phyloP scores from a whole-genome alignment of 495 filamentous ascomycete species.

The Aspergillus nidulans region DNA sequence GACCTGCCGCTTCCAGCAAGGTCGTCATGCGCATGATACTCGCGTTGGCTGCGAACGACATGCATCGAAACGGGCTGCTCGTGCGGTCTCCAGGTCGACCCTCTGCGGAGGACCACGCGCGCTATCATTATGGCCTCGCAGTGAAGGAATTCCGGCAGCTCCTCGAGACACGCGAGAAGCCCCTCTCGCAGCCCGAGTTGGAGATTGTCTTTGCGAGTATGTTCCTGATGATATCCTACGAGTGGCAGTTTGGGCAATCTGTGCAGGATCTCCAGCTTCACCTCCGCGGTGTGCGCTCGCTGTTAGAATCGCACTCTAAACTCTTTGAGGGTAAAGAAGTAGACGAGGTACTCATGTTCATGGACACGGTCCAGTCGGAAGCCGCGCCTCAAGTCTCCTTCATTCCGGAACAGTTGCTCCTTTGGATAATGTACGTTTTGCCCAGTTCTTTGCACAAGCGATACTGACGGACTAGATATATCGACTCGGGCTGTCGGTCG shows the following conservation, averaged over 20 bases:
- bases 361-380: slow-evolving; percentile 15
- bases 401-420: slow-evolving; percentile 36
- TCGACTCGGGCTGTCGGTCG: slow-evolving; percentile 33
- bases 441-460: neutral
- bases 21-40: slow-evolving; percentile 45
- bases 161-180: slow-evolving; percentile 28
- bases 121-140: slow-evolving; percentile 39
- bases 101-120: slow-evolving; percentile 34
- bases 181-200: slow-evolving; percentile 27
- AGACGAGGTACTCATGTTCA: slow-evolving; percentile 29
- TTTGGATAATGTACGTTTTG: slow-evolving; percentile 36
- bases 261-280: slow-evolving; percentile 40
- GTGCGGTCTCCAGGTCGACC: slow-evolving; percentile 28
- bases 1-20: slow-evolving; percentile 34
- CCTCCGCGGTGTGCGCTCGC: slow-evolving; percentile 37
- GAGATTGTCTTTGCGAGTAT: slow-evolving; percentile 40
- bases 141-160: slow-evolving; percentile 42
- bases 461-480: slow-evolving; percentile 27
- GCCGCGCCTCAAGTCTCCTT: slow-evolving; percentile 29
- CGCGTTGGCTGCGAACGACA: slow-evolving; percentile 37
- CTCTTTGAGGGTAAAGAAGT: slow-evolving; percentile 35
- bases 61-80: slow-evolving; percentile 35
- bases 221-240: slow-evolving; percentile 40
- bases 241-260: slow-evolving; percentile 42
- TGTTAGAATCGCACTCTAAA: slow-evolving; percentile 36